phyloP scores from a whole-genome alignment of 2,329 filamentous ascomycete genomes.

The Clarireedia monteithiana region DNA sequence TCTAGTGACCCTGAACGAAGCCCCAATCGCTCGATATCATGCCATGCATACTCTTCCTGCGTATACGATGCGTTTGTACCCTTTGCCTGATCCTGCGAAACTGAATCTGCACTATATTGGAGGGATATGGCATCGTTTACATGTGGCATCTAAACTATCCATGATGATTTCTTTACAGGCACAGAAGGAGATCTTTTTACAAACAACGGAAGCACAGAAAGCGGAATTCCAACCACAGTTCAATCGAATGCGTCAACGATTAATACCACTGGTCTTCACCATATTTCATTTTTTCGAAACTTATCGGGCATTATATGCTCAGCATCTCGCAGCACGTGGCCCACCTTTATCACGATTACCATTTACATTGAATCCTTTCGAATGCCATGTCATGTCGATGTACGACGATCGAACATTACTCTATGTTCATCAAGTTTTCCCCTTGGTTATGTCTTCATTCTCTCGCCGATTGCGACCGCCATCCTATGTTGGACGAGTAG shows the following conservation, averaged over 20 bases:
- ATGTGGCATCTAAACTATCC: slow-evolving; percentile 55
- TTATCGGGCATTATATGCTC: slow-evolving; percentile 50
- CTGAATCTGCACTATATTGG: slow-evolving; percentile 55
- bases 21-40: slow-evolving; percentile 53
- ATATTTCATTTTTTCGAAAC: slow-evolving; percentile 62
- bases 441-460: slow-evolving; percentile 56
- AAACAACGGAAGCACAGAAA: slow-evolving; percentile 46
- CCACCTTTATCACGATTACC: slow-evolving; percentile 43
- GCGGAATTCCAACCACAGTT: slow-evolving; percentile 52
- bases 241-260: slow-evolving; percentile 55
- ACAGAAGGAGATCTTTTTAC: slow-evolving; percentile 56
- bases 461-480: slow-evolving; percentile 54
- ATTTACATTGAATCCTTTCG: slow-evolving; percentile 56
- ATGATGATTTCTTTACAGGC: slow-evolving; percentile 57
- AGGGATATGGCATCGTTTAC: slow-evolving; percentile 57
- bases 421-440: slow-evolving; percentile 57
- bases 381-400: slow-evolving; percentile 53
- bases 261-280: slow-evolving; percentile 57
- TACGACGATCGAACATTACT: slow-evolving; percentile 57
- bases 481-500: slow-evolving; percentile 55
- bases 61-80: slow-evolving; percentile 54
- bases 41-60: slow-evolving; percentile 50
- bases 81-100: slow-evolving; percentile 38
- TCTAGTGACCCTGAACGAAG: slow-evolving; percentile 52
- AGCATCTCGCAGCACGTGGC: slow-evolving; percentile 45